Base-by-base conservation (phyloP, 2,329 filamentous ascomycete genomes). In the Colletotrichum endophyticum region DNA sequence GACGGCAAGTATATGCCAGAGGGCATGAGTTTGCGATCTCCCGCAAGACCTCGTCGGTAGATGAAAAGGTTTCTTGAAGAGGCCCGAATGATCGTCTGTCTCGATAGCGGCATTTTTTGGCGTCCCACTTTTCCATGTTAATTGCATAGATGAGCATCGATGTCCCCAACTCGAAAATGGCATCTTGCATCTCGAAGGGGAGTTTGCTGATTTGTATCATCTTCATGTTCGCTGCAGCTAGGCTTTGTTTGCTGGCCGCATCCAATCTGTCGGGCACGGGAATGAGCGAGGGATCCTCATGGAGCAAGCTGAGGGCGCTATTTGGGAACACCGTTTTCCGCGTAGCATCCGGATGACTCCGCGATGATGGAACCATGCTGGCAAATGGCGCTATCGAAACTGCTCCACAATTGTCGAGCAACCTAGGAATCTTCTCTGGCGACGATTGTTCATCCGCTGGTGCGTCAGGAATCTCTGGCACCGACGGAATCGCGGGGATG, bases 21-120 rank as follows among this genome's bases (percentile, higher is more conserved):
- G 44, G 44, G 3, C 44, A 49, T 2, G 19, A 22, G 0, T 49
- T 49, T 5, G 44, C 44, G 6, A 49, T 22, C 11, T 49, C 44
- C 7, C 0, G 0, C 9, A 49, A 1, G 0, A 49, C 0, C 19
- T 22, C 19, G 19, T 22, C n/a, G 44, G 1, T 53, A 1, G 11
- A 22, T 53, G 1, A 1, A 0, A 49, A 49, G 0, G 0, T 8
- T 0, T 22, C n/a, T 22, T 1, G 44, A 0, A 0, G n/a, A 53
- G n/a, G 44, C 2, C 44, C 44, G 1, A 53, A 53, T 3, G n/a
- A 53, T 2, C 6, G 44, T 22, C 44, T 22, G 2, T 1, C 11
- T 22, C 0, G 6, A 53, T 13, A 53, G 44, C 3, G 0, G 19
- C 5, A 49, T 0, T 0, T 0, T n/a, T n/a, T 0, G 9, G 39